These are phyloP conservation scores for Stemphylium vesicarium DNA, from an alignment of 2,329 filamentous ascomycete genomes.

Conservation along the genomic window DNA sequence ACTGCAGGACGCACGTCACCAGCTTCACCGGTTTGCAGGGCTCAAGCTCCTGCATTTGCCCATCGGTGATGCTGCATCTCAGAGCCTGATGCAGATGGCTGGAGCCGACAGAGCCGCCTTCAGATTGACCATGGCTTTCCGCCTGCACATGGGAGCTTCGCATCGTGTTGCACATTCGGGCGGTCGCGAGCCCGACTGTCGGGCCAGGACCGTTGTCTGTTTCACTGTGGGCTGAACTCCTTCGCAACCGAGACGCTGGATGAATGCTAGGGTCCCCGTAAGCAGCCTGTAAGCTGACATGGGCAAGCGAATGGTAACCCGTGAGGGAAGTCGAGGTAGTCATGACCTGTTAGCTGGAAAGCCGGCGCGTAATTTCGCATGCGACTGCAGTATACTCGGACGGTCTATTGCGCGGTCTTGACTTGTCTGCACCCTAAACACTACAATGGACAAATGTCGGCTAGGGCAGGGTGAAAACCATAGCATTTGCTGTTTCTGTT, in stretches of 20 bases:
- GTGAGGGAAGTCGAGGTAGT: slow-evolving; percentile 4
- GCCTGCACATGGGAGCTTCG: slow-evolving; percentile 18
- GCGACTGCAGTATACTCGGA: background rate
- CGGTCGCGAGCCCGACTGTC: slow-evolving; percentile 24
- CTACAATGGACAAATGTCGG: slow-evolving; percentile 2
- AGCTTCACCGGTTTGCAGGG: slow-evolving; percentile 21
- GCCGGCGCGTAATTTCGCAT: slow-evolving; percentile 13
- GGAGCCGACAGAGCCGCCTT: slow-evolving; percentile 32
- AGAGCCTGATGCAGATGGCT: slow-evolving; percentile 6
- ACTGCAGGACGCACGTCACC: slow-evolving; percentile 23
- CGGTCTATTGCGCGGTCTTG: slow-evolving; percentile 1
- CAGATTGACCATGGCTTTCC: slow-evolving; percentile 20
- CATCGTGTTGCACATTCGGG: slow-evolving; percentile 25
- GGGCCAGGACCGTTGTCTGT: slow-evolving; percentile 23
- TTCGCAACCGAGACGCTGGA: slow-evolving; percentile 22
- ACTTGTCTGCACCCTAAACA: slow-evolving; percentile 5
- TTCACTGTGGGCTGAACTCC: slow-evolving; percentile 19
- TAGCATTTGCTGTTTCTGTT: slow-evolving; percentile 33
- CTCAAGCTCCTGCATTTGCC: slow-evolving; percentile 20
- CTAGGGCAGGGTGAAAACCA: slow-evolving; percentile 4
- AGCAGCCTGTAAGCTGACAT: slow-evolving; percentile 8
- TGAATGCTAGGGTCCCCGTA: slow-evolving; percentile 11
- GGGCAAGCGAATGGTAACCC: slow-evolving; percentile 13
- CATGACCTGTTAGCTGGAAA: slow-evolving; percentile 8
- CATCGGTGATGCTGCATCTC: slow-evolving; percentile 2